phyloP scores from a whole-genome alignment of 768 basidiomycete species.

The Royoungia palumana region DNA sequence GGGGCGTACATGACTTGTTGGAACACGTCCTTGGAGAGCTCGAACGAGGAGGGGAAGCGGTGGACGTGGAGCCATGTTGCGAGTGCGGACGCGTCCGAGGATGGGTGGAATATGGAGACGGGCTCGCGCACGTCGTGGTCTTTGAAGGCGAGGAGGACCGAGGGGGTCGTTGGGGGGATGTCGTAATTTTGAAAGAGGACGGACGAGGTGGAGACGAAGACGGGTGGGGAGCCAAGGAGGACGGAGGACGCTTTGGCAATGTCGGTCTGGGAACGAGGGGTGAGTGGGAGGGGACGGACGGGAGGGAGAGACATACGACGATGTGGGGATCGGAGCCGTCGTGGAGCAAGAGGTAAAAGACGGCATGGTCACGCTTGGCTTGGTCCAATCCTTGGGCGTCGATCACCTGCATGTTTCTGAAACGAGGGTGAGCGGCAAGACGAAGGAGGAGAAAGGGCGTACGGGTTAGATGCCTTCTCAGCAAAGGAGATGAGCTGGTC shows the following conservation, averaged over 20 bases:
- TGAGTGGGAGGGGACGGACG: too few relatives aligned
- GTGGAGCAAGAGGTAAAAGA: constrained; percentile 51
- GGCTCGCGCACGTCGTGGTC: constrained; percentile 50
- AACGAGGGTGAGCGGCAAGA: background rate
- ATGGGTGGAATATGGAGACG: constrained; percentile 39
- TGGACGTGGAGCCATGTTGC: constrained; percentile 61
- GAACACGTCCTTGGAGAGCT: constrained; percentile 78
- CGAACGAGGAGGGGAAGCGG: constrained; percentile 67
- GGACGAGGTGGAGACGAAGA: constrained; percentile 40
- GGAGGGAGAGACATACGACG: constrained; percentile 27
- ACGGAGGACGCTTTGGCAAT: constrained; percentile 56
- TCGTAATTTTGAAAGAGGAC: constrained; percentile 34
- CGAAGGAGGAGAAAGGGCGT: constrained; percentile 23
- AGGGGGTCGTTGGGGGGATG: constrained; percentile 40
- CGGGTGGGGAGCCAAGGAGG: constrained; percentile 45
- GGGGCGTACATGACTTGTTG: constrained; percentile 82
- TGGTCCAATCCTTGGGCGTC: constrained; percentile 7
- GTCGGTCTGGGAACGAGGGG: constrained; percentile 36
- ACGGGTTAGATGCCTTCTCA: constrained; percentile 72
- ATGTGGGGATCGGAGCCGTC: constrained; percentile 29
- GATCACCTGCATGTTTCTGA: constrained; percentile 22
- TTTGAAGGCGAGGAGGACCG: constrained; percentile 68
- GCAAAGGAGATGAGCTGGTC: constrained; percentile 72
- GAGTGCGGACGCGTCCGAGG: constrained; percentile 20
- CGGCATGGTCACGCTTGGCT: constrained; percentile 11